Evolutionary conservation across 2,329 filamentous ascomycete genomes (phyloP).

Genomic region (Malbranchea zuffiana): DNA sequence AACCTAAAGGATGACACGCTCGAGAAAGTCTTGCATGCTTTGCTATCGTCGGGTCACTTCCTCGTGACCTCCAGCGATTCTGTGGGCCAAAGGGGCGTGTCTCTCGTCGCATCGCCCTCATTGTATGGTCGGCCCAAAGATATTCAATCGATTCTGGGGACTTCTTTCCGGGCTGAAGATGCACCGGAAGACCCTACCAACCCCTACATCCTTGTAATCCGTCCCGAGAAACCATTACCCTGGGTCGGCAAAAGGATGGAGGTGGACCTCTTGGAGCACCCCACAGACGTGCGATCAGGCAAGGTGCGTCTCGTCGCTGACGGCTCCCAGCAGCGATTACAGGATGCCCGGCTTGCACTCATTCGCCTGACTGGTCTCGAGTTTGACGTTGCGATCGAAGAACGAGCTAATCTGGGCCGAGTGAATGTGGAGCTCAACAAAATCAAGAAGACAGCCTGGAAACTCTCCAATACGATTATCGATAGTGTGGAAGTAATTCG

Average conservation of each 20-base stretch:
- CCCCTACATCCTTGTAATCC: slow-evolving; percentile 74
- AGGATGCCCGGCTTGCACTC: slow-evolving; percentile 68
- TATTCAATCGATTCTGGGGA: slow-evolving; percentile 75
- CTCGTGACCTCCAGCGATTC: slow-evolving; percentile 59
- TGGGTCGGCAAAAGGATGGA: slow-evolving; percentile 74
- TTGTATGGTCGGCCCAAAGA: slow-evolving; percentile 66
- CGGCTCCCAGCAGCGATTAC: slow-evolving; percentile 66
- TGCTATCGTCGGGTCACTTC: slow-evolving; percentile 77
- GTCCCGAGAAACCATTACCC: slow-evolving; percentile 63
- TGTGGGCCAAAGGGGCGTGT: slow-evolving; percentile 63
- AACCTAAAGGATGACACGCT: slow-evolving; percentile 64
- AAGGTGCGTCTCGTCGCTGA: slow-evolving; percentile 81
- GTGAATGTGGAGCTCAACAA: slow-evolving; percentile 86
- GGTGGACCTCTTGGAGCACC: slow-evolving; percentile 62
- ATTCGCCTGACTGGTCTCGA: slow-evolving; percentile 69
- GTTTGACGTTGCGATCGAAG: slow-evolving; percentile 80
- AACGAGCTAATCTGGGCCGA: slow-evolving; percentile 82
- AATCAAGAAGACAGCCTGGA: slow-evolving; percentile 91
- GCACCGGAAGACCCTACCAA: slow-evolving; percentile 61
- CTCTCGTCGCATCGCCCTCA: slow-evolving; percentile 73
- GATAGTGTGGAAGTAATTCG: slow-evolving; percentile 92
- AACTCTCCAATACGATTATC: slow-evolving; percentile 96
- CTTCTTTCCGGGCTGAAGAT: slow-evolving; percentile 60
- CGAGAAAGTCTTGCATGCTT: slow-evolving; percentile 65
- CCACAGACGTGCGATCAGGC: slow-evolving; percentile 74